A percentile compares a stretch with the other conserved stretches of the same genome.
Evolutionary conservation across 192 early-diverging fungal species (phyloP).

Genomic region (Linnemannia elongata): DNA sequence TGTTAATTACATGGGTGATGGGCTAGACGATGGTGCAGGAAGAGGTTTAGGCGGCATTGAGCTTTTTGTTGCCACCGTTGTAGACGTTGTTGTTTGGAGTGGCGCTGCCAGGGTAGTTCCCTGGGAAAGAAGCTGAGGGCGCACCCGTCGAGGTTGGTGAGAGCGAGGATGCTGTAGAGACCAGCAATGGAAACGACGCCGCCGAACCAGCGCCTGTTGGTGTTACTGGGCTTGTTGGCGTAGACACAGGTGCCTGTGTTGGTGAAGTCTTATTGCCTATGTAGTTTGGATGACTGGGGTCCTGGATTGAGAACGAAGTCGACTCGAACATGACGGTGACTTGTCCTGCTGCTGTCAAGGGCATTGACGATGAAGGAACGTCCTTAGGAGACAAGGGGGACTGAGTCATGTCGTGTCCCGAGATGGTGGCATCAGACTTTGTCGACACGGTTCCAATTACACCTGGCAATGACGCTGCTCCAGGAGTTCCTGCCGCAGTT

Average conservation of each 20-base stretch:
- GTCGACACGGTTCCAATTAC: not conserved
- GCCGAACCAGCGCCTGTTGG: not conserved
- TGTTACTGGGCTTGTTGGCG: not conserved
- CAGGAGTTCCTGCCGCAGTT: not conserved
- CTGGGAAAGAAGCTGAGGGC: not conserved
- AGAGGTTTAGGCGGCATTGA: not conserved
- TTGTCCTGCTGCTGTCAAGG: not conserved
- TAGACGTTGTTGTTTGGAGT: not conserved
- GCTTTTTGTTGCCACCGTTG: not conserved
- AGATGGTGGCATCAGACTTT: not conserved
- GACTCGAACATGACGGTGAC: constrained; percentile 35
- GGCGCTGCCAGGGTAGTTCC: not conserved
- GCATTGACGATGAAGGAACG: not conserved
- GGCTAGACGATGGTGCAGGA: not conserved
- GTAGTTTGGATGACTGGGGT: constrained; percentile 6
- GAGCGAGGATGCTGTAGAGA: not conserved
- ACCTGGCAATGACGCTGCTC: not conserved
- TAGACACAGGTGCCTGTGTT: not conserved
- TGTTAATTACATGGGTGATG: not conserved
- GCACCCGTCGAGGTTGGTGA: not conserved
- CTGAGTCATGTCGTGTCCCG: not conserved
- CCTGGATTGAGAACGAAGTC: constrained; percentile 21
- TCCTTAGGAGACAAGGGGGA: not conserved
- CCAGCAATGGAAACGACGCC: not conserved
- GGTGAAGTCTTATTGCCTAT: not conserved